Evolutionary conservation across 2,329 filamentous ascomycete genomes (phyloP).

Genomic region (Madurella fahalii): DNA sequence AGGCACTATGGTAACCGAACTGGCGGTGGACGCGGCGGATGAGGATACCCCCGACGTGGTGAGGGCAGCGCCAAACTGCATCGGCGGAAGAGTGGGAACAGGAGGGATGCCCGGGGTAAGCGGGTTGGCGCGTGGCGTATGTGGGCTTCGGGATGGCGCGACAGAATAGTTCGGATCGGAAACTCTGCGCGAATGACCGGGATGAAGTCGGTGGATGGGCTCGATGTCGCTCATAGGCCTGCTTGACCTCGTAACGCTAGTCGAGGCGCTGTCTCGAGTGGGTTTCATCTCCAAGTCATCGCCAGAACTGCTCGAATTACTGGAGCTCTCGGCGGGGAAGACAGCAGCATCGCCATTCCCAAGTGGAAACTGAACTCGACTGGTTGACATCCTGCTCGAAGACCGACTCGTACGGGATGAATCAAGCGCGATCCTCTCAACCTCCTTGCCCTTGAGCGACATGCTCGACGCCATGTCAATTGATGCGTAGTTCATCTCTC

Average conservation of each 20-base stretch:
- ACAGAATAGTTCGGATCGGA: slow-evolving; percentile 20
- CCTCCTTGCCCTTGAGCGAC: slow-evolving; percentile 43
- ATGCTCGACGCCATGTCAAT: slow-evolving; percentile 12
- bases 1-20: slow-evolving; percentile 21
- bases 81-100: slow-evolving; percentile 23
- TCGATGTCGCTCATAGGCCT: slow-evolving; percentile 19
- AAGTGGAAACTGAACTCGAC: slow-evolving; percentile 13
- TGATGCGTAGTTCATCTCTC: slow-evolving; percentile 31
- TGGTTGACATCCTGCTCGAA: slow-evolving; percentile 36
- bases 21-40: slow-evolving; percentile 17
- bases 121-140: slow-evolving; percentile 10
- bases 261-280: slow-evolving; percentile 15
- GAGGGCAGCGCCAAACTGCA: slow-evolving; percentile 20
- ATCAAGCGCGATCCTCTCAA: slow-evolving; percentile 33
- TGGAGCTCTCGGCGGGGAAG: slow-evolving; percentile 35
- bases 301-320: slow-evolving; percentile 37
- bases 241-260: slow-evolving; percentile 9
- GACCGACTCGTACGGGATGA: slow-evolving; percentile 35
- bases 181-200: slow-evolving; percentile 21
- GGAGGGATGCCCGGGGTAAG: slow-evolving; percentile 24
- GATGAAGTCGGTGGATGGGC: slow-evolving; percentile 26
- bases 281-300: slow-evolving; percentile 40
- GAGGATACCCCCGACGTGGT: slow-evolving; percentile 14
- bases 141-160: slow-evolving; percentile 8
- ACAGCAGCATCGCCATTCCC: slow-evolving; percentile 13